Conservation (phyloP, 2,329 filamentous ascomycete species). For the Cytospora piceae region DNA sequence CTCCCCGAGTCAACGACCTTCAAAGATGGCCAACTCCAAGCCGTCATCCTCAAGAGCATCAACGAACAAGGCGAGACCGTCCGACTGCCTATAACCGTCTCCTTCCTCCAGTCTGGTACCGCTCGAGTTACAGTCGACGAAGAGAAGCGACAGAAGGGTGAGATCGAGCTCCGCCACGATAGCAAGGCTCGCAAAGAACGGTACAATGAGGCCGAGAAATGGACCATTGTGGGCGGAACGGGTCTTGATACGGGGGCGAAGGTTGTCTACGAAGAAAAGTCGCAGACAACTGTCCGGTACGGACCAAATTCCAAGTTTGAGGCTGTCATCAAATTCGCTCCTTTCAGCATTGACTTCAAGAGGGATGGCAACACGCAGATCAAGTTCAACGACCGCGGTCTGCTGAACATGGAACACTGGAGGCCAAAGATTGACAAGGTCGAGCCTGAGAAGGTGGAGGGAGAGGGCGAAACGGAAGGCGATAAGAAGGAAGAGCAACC, state of each 20-base stretch:
- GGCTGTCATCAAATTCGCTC: slow-evolving; percentile 79
- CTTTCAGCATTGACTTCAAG: slow-evolving; percentile 85
- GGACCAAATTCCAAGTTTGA: slow-evolving; percentile 77
- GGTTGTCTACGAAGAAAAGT: slow-evolving; percentile 66
- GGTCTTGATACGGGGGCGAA: slow-evolving; percentile 73
- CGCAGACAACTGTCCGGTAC: slow-evolving; percentile 76
- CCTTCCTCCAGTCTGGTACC: slow-evolving; percentile 87
- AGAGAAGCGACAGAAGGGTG: slow-evolving; percentile 83
- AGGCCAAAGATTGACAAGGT: slow-evolving; percentile 76
- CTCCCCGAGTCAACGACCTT: slow-evolving; percentile 73
- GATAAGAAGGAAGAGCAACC: slow-evolving; percentile 41
- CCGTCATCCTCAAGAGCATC: slow-evolving; percentile 79
- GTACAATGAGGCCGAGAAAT: slow-evolving; percentile 89
- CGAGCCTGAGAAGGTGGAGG: slow-evolving; percentile 56
- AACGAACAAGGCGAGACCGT: slow-evolving; percentile 68
- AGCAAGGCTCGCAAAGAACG: slow-evolving; percentile 87
- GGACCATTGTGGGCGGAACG: slow-evolving; percentile 83
- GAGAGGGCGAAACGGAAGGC: slow-evolving; percentile 49
- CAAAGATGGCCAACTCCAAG: slow-evolving; percentile 78
- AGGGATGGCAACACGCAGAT: slow-evolving; percentile 81
- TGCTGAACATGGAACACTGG: slow-evolving; percentile 96
- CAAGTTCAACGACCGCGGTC: slow-evolving; percentile 85
- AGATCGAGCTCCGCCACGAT: slow-evolving; percentile 83
- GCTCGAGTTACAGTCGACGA: slow-evolving; percentile 90
- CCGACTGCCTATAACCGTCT: slow-evolving; percentile 79